Evolutionary conservation across 345 rosid species (phyloP).

Genomic region (Bretschneidera sinensis): DNA sequence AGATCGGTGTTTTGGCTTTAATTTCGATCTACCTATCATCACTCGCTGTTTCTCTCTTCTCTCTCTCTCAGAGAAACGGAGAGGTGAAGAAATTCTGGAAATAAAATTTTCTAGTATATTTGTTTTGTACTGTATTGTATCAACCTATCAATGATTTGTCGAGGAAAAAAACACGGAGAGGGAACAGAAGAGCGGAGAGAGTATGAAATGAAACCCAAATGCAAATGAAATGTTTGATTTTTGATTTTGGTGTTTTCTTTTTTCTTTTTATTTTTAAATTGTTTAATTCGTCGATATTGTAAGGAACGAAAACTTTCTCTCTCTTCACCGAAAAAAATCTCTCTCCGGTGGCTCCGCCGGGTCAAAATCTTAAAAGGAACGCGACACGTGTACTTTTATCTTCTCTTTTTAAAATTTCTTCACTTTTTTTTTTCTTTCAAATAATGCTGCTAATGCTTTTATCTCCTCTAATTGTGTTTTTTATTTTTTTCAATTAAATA

Average conservation of each 20-base stretch:
- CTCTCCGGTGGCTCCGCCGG: slow-evolving; percentile 44
- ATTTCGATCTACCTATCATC: slow-evolving; percentile 28
- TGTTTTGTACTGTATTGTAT: slow-evolving; percentile 10
- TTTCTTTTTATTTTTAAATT: slow-evolving; percentile 1
- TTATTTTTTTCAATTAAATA: no score
- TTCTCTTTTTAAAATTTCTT: not conserved
- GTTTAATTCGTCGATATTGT: slow-evolving; percentile 8
- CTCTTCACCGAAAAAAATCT: slow-evolving; percentile 16
- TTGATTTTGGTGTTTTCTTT: not conserved
- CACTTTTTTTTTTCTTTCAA: not conserved
- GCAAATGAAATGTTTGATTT: slow-evolving; percentile 28
- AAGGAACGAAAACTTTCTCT: slow-evolving; percentile 7
- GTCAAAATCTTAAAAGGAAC: slow-evolving; percentile 22
- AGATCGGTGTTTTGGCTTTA: slow-evolving; percentile 15
- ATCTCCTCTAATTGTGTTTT: no score
- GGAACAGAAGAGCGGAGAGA: not conserved
- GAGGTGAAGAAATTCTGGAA: not conserved
- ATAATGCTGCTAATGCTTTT: not conserved
- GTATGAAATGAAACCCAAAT: slow-evolving; percentile 39
- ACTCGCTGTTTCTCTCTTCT: slow-evolving; percentile 12
- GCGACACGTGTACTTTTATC: slow-evolving; percentile 22
- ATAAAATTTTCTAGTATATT: not conserved
- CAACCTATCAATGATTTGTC: not conserved
- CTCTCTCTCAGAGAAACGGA: not conserved
- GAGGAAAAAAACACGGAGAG: not conserved